Evolutionary conservation across 2,329 filamentous ascomycete genomes (phyloP), one percentile per base, ranked within the genome.

Genomic region (Aspergillus ruber): DNA sequence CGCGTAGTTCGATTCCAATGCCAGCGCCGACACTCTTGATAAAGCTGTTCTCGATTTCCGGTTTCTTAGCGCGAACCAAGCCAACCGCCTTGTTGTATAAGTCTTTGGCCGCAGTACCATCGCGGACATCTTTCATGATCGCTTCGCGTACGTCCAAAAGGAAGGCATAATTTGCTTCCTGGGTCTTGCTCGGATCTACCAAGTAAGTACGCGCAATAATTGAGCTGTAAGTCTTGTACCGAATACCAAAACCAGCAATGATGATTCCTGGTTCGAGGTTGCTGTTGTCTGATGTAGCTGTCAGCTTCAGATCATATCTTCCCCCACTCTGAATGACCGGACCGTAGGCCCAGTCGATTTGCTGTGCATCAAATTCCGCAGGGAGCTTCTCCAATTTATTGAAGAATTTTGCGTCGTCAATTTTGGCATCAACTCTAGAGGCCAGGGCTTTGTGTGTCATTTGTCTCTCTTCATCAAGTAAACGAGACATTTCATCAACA

Each of bases 401-500:
- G 82, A 95, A 98, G 66, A 95, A 98, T 61, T 94, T 95, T 44
- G 81, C 76, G 59, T 98, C 90, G 59, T 97, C 91, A 48, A 98
- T 84, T 73, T 96, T 96, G 61, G 83, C 82, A 57, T 91, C 84
- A 27, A 98, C 86, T 69, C 90, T 93, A 60, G 88, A 83, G n/a
- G 88, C 84, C 6, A 98, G 79, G 2, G 80, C 79, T 55, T 85
- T 88, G 71, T 98, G 93, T 54, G 90, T 93, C 64, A 97, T 89
- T 66, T 95, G 95, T 76, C 95, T 96, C 69, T 97, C 94, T 57
- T 90, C 86, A 63, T 98, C 93, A 50, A 98, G 82, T 45, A 97
- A 86, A 58, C 87, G 86, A 44, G 91, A 95, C 90, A 98, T 97
- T 67, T 96, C 90, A 64, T 98, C 93, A 56, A 98, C 84, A 67